Base-by-base conservation (phyloP, 78 protist species). In the Dictyostelium brefeldianum region DNA sequence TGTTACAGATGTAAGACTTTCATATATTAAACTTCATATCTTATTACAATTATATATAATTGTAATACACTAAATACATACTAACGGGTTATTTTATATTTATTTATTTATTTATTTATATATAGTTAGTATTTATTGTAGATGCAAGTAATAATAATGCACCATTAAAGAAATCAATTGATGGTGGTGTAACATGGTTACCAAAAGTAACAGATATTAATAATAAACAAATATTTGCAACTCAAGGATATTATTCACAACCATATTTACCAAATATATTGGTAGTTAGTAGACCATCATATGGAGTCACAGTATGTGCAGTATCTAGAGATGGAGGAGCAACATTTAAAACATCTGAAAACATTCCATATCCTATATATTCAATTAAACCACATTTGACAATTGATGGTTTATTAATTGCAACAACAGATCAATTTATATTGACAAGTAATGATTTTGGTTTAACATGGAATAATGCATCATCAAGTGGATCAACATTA, bases 401-500 rank as follows among this genome's bases (percentile, higher is more conserved):
- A 18, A 47, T 64, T 0, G 51, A 78, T 15, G 59, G 73, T 29
- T 41, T 5, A 1, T 31, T 83, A 3, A 50, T 83, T 20, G 91
- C 82, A 2, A 9, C n/a, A 17, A 17, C 80, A 2, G 9, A 5
- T 1, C 3, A 4, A 11, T 62, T 11, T 4, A 73, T 56, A 17
- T 43, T 31, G 1, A 78, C 69, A 0, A 78, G 87, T 27, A n/a
- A 17, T 14, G 94, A 90, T 74, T 90, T 90, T 47, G 94, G 94
- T 57, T 27, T 29, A 8, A 90, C 65, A 27, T 90, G 94, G 94
- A 69, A 6, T 0, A 47, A 80, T 29, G 54, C 57, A 6, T 83
- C 62, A 11, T 71, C 62, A 5, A 71, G 31, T 15, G 64, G 64
- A 9, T 20, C 31, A 3, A n/a, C 31, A 15, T 54, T 83, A 14